A percentile compares a stretch with the other conserved stretches of the same genome.
phyloP scores from a whole-genome alignment of 2,329 filamentous ascomycete genomes.

The Didymella sp. region DNA sequence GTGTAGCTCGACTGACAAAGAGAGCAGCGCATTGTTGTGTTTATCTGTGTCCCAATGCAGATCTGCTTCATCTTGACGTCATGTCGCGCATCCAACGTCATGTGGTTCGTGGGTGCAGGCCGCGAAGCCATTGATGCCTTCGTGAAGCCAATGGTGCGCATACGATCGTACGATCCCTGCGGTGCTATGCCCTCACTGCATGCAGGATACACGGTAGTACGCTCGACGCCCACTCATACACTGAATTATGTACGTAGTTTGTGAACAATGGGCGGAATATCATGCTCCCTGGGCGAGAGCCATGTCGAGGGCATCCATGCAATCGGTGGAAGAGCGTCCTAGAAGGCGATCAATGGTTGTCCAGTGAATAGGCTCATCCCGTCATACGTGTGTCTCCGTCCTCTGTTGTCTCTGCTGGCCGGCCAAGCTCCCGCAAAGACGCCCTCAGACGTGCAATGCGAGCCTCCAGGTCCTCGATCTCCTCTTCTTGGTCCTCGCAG shows the following conservation, averaged over 20 bases:
- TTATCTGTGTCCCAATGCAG: not conserved
- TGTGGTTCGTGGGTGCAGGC: not conserved
- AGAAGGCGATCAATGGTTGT: conserved; percentile 39
- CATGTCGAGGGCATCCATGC: conserved; percentile 41
- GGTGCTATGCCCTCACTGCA: not conserved
- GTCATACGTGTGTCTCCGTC: conserved; percentile 48
- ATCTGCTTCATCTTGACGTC: conserved; percentile 17
- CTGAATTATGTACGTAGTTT: not conserved
- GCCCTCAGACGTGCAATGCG: conserved; percentile 67
- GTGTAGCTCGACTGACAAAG: too few relatives aligned
- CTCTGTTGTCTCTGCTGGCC: conserved; percentile 28
- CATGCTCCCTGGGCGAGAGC: conserved; percentile 26
- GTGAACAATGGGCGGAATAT: conserved; percentile 5
- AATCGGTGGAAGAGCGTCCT: conserved; percentile 37
- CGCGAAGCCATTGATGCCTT: too few relatives aligned
- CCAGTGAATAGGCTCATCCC: conserved; percentile 39
- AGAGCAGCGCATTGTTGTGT: not conserved
- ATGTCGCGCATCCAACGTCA: not conserved
- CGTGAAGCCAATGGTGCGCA: not conserved
- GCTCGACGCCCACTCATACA: not conserved
- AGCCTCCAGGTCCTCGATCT: conserved; percentile 71
- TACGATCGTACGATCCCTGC: not conserved
- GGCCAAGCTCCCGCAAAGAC: conserved; percentile 43
- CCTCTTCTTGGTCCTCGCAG: conserved; percentile 72
- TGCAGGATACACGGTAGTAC: not conserved